Evolutionary conservation across 305 asterid species (phyloP), one percentile per base, ranked within the genome.

Genomic region (Caryopteris hybrid): DNA sequence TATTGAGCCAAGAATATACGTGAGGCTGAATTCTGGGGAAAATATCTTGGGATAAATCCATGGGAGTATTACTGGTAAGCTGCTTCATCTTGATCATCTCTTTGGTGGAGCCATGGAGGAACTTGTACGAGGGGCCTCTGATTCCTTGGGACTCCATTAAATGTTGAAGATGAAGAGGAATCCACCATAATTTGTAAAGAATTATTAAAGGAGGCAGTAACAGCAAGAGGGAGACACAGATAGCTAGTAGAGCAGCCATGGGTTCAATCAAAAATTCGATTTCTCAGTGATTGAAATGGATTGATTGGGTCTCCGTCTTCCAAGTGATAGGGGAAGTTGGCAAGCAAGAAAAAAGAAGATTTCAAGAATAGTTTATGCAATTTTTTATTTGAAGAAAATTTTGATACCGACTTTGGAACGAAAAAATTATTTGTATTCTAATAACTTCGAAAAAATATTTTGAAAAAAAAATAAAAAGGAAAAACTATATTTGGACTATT

Each of bases 11-110:
- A 47, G 84, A 42, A 25, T 83, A 69, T 0, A 78, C 11, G 68
- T 85, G 88, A 69, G 92, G 92, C 48, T 66, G 85, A 33, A 81
- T n/a, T 55, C 72, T 72, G 1, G 92, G 78, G 43, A 77, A 78
- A 14, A 85, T 72, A 53, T 87, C 84, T 60, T 87, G 84, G 45
- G 84, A 74, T 14, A 73, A 6, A 1, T 81, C 88, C 84, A 75
- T 78, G 64, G 81, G 34, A 29, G 62, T 17, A 18, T 61, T 60
- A 6, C 9, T 58, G 2, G 55, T 17, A 64, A 76, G 71, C 10
- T 58, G 53, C 69, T 12, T 70, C 72, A 81, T 61, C 17, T 42
- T 47, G 53, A 72, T 69, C 22, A 78, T 69, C 50, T 81, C 80
- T 56, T 69, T 78, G 23, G 80, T 77, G 65, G 27, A 59, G 25